Conservation (phyloP, 139 green algal genomes). For the Closterium sp. region DNA sequence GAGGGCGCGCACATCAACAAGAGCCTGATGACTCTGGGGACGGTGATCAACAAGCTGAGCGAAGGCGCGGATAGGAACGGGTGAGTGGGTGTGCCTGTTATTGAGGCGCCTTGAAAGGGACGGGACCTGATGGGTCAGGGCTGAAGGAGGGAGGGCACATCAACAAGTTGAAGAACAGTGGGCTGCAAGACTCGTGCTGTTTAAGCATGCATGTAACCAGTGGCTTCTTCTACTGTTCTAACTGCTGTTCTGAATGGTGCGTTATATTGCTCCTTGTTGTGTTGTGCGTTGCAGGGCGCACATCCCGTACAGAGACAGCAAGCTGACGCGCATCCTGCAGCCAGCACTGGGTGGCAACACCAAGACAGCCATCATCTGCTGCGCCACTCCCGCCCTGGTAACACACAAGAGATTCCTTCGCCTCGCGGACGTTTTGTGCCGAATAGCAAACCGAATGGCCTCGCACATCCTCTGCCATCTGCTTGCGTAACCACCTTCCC, state of each 20-base stretch:
- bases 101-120: too few species aligned
- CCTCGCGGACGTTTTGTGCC: too few species aligned
- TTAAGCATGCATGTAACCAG: neutral
- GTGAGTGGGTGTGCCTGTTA: neutral
- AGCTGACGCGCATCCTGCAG: conserved; percentile 67
- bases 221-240: neutral
- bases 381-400: conserved; percentile 79
- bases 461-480: neutral
- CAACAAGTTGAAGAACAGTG: too few species aligned
- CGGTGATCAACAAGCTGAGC: conserved; percentile 94
- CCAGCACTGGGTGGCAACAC: conserved; percentile 91
- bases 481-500: neutral
- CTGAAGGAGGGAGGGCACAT: too few species aligned
- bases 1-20: conserved; percentile 93
- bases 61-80: conserved; percentile 63
- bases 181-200: too few species aligned
- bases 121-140: too few species aligned
- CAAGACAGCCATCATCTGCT: conserved; percentile 93
- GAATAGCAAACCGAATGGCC: neutral
- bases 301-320: conserved; percentile 55
- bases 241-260: neutral
- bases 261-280: neutral
- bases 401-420: neutral
- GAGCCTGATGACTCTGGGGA: conserved; percentile 55
- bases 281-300: conserved; percentile 47